Evolutionary conservation across 306 rosid genomes (phyloP), one percentile per base, ranked within the genome.

Genomic region (Abrus precatorius): DNA sequence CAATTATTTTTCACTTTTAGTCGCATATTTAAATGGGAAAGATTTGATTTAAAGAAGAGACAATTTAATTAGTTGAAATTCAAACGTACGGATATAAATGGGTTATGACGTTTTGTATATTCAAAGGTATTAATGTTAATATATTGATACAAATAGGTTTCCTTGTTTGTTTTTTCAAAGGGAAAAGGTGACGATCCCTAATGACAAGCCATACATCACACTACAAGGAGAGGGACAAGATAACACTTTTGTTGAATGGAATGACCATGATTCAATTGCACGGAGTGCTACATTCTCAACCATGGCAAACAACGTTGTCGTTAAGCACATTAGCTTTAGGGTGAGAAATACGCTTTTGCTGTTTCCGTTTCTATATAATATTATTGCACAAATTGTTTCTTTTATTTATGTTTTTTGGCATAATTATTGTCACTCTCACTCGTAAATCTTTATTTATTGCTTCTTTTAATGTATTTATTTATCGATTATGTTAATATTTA

Each of bases 221-320:
- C 56, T 95, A 7, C 73, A 84, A 84, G 98, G 98, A 64, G 77
- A 56, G 53, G 88, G 90, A 50, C 83, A 53, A 81, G 84, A 33
- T 20, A 84, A 7, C 12, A 92, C 97, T 1, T 20, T 68, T 5
- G 88, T 95, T 40, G 91, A 85, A 9, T 95, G 97, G 98, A 84
- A 76, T 52, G 97, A 92, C 50, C 97, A 91, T 81, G 72, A 47
- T 4, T 48, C 80, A 1, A 36, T 69, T n/a, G 78, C 68, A 3
- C 78, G 86, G 57, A 91, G 97, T 78, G 88, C 97, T 14, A 91
- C 98, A 5, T 95, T 95, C 69, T 9, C 76, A 7, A 61, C 88
- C 50, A 29, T 32, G 36, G 97, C 98, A 7, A 77, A 91, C 14
- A 81, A 85, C 67, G 65, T 85, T 38, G 89, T 90, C 5, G 91